Percentiles rank a stretch among this genome's conserved stretches.
Conservation (phyloP, 2,329 filamentous ascomycete genomes). For the Stylonectria norvegica region DNA sequence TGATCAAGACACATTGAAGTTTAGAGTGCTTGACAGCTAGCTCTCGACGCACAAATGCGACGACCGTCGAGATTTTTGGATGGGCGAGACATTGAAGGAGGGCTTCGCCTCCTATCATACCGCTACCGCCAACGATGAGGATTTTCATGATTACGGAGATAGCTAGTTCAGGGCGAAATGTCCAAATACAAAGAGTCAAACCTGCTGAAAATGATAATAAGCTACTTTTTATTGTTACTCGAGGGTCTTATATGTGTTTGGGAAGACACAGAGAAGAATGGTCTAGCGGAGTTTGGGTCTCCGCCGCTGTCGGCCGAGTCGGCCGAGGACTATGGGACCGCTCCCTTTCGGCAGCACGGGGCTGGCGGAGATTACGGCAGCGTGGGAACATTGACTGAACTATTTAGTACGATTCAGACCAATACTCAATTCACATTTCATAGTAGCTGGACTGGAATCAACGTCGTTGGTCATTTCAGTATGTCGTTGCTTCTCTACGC, state of each 20-base stretch:
- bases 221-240: neutral
- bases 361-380: too few relatives aligned
- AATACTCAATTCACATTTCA: too few relatives aligned
- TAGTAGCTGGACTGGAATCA: too few relatives aligned
- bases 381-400: too few relatives aligned
- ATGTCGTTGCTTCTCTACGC: too few relatives aligned
- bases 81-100: slow-evolving; percentile 32
- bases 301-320: slow-evolving; percentile 14
- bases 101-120: slow-evolving; percentile 32
- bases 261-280: neutral
- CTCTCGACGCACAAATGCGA: slow-evolving; percentile 31
- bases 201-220: too few relatives aligned
- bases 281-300: neutral
- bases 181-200: neutral
- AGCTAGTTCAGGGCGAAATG: neutral
- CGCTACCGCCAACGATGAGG: slow-evolving; percentile 34
- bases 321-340: slow-evolving; percentile 7
- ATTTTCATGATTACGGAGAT: slow-evolving; percentile 30
- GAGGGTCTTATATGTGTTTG: neutral
- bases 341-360: too few relatives aligned
- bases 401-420: too few relatives aligned
- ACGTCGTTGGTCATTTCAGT: too few relatives aligned
- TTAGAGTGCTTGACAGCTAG: slow-evolving; percentile 19
- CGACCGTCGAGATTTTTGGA: slow-evolving; percentile 26
- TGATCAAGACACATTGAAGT: slow-evolving; percentile 12